Evolutionary conservation across 345 rosid species (phyloP).

Genomic region (Lepidium sativum): DNA sequence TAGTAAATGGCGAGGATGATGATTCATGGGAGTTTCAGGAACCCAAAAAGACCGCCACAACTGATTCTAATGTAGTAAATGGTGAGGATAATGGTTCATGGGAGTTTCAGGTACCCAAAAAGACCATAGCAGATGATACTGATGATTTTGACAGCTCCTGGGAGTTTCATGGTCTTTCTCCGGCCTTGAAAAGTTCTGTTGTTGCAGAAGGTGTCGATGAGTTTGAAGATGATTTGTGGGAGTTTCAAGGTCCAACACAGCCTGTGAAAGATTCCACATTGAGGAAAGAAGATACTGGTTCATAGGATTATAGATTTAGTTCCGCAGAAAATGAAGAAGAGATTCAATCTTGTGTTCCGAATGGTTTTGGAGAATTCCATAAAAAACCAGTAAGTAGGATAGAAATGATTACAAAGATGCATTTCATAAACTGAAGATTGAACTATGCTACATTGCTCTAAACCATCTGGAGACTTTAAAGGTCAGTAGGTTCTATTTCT

Average conservation of each 20-base stretch:
- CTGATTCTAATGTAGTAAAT: conserved; percentile 17
- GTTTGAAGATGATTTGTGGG: conserved; percentile 70
- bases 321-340: conserved; percentile 24
- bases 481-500: conserved; percentile 35
- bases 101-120: conserved; percentile 26
- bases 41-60: conserved; percentile 16
- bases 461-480: conserved; percentile 51
- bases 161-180: conserved; percentile 58
- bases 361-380: conserved; percentile 25
- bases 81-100: conserved; percentile 18
- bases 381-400: conserved; percentile 16
- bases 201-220: conserved; percentile 29
- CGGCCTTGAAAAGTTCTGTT: conserved; percentile 17
- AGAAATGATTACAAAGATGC: conserved; percentile 38
- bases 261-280: conserved; percentile 1
- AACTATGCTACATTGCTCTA: conserved; percentile 37
- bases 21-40: conserved; percentile 27
- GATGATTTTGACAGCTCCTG: conserved; percentile 56
- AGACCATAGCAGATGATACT: conserved; percentile 15
- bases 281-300: not conserved
- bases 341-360: conserved; percentile 15
- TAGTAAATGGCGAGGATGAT: conserved; percentile 20
- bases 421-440: conserved; percentile 57
- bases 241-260: conserved; percentile 31
- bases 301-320: conserved; percentile 39